These are phyloP conservation scores for Megacollybia marginata DNA, from an alignment of 768 basidiomycete genomes.

Conservation along the genomic window DNA sequence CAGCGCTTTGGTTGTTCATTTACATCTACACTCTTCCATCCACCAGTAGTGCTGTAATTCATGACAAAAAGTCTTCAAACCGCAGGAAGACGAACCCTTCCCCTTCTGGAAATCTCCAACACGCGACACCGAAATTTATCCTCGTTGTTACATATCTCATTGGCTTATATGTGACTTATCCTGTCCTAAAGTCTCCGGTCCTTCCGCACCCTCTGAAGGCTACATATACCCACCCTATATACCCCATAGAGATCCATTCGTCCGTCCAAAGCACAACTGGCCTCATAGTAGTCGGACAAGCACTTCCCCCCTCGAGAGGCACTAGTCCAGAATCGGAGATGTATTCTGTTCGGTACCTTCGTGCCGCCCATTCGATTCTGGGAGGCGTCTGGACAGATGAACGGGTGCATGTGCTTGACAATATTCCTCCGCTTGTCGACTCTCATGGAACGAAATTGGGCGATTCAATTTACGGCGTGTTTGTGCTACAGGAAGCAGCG, in stretches of 20 bases:
- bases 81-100: no score
- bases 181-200: constrained; percentile 41
- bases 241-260: constrained; percentile 59
- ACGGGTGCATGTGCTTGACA: constrained; percentile 34
- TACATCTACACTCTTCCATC: no score
- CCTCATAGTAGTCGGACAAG: constrained; percentile 75
- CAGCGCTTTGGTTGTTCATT: no score
- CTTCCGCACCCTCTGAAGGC: constrained; percentile 45
- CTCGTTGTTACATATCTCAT: background rate
- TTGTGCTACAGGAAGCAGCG: constrained; percentile 81
- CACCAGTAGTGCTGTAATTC: no score
- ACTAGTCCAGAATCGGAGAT: constrained; percentile 21
- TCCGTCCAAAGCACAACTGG: constrained; percentile 71
- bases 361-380: constrained; percentile 57
- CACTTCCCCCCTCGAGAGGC: constrained; percentile 31
- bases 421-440: constrained; percentile 37
- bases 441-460: constrained; percentile 48
- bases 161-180: background rate
- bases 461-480: constrained; percentile 79
- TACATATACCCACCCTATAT: constrained; percentile 43
- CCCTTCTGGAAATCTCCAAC: no score
- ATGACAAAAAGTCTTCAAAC: no score
- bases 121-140: no score
- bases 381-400: constrained; percentile 76
- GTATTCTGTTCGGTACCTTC: constrained; percentile 53